Conservation (phyloP, 352 stramenopile genomes). For the Pythium dissimile region DNA sequence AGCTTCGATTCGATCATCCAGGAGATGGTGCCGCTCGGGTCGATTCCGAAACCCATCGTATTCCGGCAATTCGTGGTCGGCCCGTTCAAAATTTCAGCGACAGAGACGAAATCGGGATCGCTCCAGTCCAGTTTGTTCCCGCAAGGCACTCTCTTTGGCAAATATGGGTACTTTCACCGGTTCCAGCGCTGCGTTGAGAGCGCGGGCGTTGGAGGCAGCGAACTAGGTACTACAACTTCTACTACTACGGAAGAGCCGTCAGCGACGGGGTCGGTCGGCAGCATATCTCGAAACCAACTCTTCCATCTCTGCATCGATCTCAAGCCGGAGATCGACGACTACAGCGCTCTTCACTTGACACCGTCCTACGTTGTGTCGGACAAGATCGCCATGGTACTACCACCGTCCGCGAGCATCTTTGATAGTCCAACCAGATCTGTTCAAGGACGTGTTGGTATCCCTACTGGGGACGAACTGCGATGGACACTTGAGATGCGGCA, state of each 20-base stretch:
- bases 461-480: neutral
- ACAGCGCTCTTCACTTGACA: neutral
- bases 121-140: constrained; percentile 17
- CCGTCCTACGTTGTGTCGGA: constrained; percentile 3
- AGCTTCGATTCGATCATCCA: constrained; percentile 25
- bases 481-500: constrained; percentile 4
- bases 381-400: neutral
- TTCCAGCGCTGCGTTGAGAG: constrained; percentile 3
- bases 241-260: neutral
- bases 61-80: constrained; percentile 23
- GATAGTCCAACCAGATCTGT: neutral
- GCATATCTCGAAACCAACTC: neutral
- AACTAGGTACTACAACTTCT: neutral
- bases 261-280: neutral
- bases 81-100: constrained; percentile 6
- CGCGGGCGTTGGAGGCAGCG: too few species aligned
- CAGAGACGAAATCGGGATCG: neutral
- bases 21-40: neutral
- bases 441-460: neutral
- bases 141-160: constrained; percentile 17
- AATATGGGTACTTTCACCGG: constrained; percentile 19
- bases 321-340: constrained; percentile 9
- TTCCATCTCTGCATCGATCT: neutral
- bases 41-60: neutral
- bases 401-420: neutral